Conservation (phyloP, 139 green algal species). For the Zygnema circumcarinatum region DNA sequence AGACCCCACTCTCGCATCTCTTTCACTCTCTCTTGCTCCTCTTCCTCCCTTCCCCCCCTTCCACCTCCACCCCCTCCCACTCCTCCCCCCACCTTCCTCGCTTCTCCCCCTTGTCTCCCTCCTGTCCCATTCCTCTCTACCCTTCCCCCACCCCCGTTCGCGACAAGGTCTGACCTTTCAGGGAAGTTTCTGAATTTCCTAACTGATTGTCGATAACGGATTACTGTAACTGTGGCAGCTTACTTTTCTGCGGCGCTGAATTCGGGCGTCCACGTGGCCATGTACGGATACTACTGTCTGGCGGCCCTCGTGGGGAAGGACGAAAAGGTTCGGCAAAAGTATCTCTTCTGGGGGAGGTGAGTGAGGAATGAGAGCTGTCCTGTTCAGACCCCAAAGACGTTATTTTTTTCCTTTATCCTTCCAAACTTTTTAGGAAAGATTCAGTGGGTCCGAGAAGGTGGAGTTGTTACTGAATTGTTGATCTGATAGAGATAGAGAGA, state of each 20-base stretch:
- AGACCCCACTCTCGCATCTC: background rate
- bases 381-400: background rate
- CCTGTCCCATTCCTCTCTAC: background rate
- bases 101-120: background rate
- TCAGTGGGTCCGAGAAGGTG: background rate
- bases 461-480: too few species aligned
- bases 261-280: constrained; percentile 51
- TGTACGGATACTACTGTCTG: constrained; percentile 66
- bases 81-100: background rate
- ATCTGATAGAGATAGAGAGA: background rate
- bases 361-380: background rate
- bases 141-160: background rate
- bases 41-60: background rate
- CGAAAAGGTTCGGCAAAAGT: constrained; percentile 60
- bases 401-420: background rate
- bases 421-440: background rate
- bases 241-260: constrained; percentile 67
- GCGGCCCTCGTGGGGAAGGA: constrained; percentile 68
- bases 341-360: constrained; percentile 76
- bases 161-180: background rate
- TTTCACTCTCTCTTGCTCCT: background rate
- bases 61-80: background rate
- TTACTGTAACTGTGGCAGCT: constrained; percentile 45
- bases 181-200: background rate
- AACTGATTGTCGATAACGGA: background rate